Conservation (phyloP, 2,329 filamentous ascomycete species). For the Fusarium sp. region DNA sequence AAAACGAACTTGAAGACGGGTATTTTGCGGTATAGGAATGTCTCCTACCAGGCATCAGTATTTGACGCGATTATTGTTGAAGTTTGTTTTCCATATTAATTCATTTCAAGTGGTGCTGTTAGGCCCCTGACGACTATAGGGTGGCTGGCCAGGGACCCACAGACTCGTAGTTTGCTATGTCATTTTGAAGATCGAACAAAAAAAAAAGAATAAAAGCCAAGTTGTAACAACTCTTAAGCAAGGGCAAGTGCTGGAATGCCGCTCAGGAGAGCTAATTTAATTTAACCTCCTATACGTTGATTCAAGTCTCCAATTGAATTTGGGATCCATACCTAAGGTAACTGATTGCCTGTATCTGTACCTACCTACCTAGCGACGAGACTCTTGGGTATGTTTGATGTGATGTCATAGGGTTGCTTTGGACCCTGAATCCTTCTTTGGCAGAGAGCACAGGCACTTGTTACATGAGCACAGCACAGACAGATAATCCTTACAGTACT, state of each 20-base stretch:
- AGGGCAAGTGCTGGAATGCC: not conserved
- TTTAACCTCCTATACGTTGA: not conserved
- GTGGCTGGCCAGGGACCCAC: not conserved
- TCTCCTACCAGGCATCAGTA: no score
- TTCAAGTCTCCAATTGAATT: not conserved
- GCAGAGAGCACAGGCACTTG: not conserved
- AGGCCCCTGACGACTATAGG: not conserved
- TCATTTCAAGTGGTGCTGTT: not conserved
- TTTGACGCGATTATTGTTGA: not conserved
- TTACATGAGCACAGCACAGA: not conserved
- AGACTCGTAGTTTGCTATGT: not conserved
- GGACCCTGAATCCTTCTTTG: constrained; percentile 7
- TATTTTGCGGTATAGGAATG: constrained; percentile 22
- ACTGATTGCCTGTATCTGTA: no score
- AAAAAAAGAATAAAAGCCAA: not conserved
- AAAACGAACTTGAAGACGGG: no score
- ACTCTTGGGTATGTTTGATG: not conserved
- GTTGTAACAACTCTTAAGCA: not conserved
- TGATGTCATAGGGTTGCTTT: constrained; percentile 12
- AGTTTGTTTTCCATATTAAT: not conserved
- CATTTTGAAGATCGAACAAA: not conserved
- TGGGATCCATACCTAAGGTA: not conserved
- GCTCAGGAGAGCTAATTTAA: not conserved
- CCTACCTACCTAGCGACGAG: no score
- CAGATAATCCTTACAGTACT: not conserved